Base-by-base conservation (phyloP, 495 filamentous ascomycete species). In the Lophium mytilinum region DNA sequence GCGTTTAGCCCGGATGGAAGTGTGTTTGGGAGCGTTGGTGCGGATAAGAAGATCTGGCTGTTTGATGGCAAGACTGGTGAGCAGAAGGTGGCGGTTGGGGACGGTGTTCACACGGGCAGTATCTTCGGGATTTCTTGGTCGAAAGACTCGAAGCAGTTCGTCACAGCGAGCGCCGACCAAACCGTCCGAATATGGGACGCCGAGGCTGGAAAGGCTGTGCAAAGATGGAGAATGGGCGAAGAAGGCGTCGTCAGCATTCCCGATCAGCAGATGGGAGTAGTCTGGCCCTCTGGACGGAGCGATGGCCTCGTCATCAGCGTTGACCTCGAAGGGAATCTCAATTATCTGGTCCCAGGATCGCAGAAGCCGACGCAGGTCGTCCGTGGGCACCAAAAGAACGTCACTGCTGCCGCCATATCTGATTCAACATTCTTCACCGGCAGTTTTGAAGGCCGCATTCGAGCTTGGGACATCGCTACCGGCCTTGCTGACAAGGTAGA, bases 41-140 rank as follows among this genome's bases (percentile, higher is more conserved):
- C 85, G 15, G 93, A 98, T 69, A 78, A 84, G 43, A 82, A 83
- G 69, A 95, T 98, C 52, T 93, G 90, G 76, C 74, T 97, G 2
- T 98, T 96, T 67, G 91, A 95, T 64, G 93, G 94, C 40, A 95
- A 93, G 75, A 92, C 89, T 1, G 93, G 93, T 3, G 92, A 95
- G 64, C 75, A 83, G 8, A 86, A 82, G 53, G 80, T 71, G 49
- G 78, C 88, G 57, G 82, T 98, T 61, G 87, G 88, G 17, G 87
- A 90, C 59, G 88, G 84, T 7, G 83, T 81, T 50, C 93, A 98
- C 68, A 92, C 84, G 9, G 93, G 93, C 6, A 95, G 90, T 60
- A 91, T 98, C 47, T 94, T 96, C 60, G 83, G 84, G 14, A 83
- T 97, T 11, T 89, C 87, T 37, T 98, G 93, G 93, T 80, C 86